These are phyloP conservation scores for Silybum marianum DNA, from an alignment of 129 eudicot species.

Conservation along the genomic window DNA sequence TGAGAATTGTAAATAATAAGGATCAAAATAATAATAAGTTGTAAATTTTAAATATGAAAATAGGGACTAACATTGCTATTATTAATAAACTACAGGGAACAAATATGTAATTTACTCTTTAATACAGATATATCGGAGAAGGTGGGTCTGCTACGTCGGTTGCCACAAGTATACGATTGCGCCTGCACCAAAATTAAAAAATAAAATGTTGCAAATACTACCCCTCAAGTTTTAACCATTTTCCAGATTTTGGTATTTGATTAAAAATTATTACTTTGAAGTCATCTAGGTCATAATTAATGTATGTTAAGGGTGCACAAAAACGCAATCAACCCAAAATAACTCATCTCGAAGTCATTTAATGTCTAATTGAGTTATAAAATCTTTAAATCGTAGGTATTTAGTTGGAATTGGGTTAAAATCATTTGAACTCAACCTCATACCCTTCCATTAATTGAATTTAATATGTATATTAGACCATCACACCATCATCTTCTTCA, in stretches of 20 bases:
- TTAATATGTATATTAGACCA: no score
- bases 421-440: background rate
- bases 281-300: background rate
- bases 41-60: no score
- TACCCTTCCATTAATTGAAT: no score
- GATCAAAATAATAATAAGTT: no score
- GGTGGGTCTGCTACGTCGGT: conserved; percentile 26
- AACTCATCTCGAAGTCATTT: background rate
- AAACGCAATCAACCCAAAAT: background rate
- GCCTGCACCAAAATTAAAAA: background rate
- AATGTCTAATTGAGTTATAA: no score
- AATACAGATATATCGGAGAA: conserved; percentile 6
- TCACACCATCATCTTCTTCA: no score
- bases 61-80: no score
- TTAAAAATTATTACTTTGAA: background rate
- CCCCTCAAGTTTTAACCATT: background rate
- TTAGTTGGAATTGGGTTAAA: background rate
- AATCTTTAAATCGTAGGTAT: no score
- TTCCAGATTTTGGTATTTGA: background rate
- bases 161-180: conserved; percentile 20
- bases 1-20: no score
- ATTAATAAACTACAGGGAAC: no score
- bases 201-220: background rate
- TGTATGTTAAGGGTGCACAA: background rate
- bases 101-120: no score